Evolutionary conservation across 305 asterid genomes (phyloP).

Genomic region (Fraxinus velutina): DNA sequence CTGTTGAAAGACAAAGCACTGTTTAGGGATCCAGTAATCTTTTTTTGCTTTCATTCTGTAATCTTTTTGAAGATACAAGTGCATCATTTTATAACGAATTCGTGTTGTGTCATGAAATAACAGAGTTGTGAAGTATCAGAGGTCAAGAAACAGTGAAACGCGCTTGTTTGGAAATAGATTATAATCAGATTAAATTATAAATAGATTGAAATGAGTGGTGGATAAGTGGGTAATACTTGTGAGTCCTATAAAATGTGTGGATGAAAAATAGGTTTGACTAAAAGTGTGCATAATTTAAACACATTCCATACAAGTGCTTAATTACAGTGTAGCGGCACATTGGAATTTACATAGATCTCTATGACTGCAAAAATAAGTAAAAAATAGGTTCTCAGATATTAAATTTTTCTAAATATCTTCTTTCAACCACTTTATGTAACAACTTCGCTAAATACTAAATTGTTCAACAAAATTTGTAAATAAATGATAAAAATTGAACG

Average conservation of each 20-base stretch:
- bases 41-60: not conserved
- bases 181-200: not conserved
- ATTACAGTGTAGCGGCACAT: not conserved
- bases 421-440: not conserved
- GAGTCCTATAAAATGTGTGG: not conserved
- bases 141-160: not conserved
- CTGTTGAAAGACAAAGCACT: constrained; percentile 35
- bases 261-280: not conserved
- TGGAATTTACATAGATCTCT: not conserved
- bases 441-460: not conserved
- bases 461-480: not conserved
- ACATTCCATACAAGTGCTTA: not conserved
- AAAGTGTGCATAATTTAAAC: not conserved
- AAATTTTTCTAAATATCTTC: not conserved
- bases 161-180: not conserved
- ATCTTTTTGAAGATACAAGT: constrained; percentile 1
- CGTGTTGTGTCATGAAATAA: not conserved
- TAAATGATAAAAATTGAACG: not conserved
- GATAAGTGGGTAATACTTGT: not conserved
- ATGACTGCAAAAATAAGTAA: not conserved
- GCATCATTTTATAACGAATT: not conserved
- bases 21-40: not conserved
- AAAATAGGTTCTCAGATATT: not conserved
- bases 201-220: not conserved
- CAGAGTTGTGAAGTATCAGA: not conserved